Percentiles rank a stretch among this genome's conserved stretches.
phyloP scores from a whole-genome alignment of 2,329 filamentous ascomycete species.

The Akanthomyces lecanii region DNA sequence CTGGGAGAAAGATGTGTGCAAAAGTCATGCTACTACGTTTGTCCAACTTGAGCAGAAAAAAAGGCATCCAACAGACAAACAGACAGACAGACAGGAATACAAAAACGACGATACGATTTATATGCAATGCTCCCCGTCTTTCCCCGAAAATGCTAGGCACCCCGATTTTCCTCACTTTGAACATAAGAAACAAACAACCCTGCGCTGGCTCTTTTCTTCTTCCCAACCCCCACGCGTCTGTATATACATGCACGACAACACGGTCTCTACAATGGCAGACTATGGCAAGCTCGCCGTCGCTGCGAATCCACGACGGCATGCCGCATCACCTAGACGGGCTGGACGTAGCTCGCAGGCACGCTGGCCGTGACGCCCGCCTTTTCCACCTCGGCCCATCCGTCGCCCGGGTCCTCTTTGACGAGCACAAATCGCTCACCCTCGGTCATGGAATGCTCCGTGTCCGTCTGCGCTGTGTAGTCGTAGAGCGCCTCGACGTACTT shows the following conservation, averaged over 20 bases:
- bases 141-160: not conserved
- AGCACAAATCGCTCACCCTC: conserved; percentile 92
- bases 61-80: not conserved
- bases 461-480: conserved; percentile 81
- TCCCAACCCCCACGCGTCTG: too few species aligned
- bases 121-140: conserved; percentile 10
- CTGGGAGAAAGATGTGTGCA: too few species aligned
- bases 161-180: not conserved
- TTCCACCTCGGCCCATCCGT: conserved; percentile 97
- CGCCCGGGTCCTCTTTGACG: conserved; percentile 79
- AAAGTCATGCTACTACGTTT: not conserved
- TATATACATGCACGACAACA: conserved; percentile 2
- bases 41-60: not conserved
- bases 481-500: conserved; percentile 92
- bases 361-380: conserved; percentile 81
- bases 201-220: not conserved
- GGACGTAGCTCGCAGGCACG: conserved; percentile 91
- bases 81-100: not conserved
- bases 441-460: conserved; percentile 81
- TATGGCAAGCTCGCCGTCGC: conserved; percentile 10
- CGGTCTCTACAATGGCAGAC: not conserved
- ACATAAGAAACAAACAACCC: not conserved
- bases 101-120: not conserved
- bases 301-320: not conserved
- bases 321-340: conserved; percentile 55